These are phyloP conservation scores for Claviceps sp. DNA, from an alignment of 2,329 filamentous ascomycete genomes.

Conservation along the genomic window DNA sequence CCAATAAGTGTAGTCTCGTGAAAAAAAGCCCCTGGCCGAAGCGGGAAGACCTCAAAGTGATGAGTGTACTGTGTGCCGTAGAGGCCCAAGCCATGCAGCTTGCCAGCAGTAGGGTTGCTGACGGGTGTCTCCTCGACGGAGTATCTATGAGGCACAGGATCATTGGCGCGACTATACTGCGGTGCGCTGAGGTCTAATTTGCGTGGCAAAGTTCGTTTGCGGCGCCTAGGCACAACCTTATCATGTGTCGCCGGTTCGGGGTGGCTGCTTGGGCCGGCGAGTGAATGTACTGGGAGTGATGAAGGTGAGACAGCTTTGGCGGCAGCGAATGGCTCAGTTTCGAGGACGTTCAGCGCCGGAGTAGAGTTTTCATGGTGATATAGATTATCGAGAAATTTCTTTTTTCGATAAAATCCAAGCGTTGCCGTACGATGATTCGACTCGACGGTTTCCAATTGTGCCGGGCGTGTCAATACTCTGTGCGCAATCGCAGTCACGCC, in stretches of 20 bases:
- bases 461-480: conserved; percentile 24
- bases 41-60: conserved; percentile 49
- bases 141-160: conserved; percentile 27
- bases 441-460: conserved; percentile 40
- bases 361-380: conserved; percentile 26
- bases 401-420: conserved; percentile 34
- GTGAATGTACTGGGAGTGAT: background rate
- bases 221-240: conserved; percentile 17
- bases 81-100: conserved; percentile 40
- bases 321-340: background rate
- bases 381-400: conserved; percentile 40
- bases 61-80: conserved; percentile 48
- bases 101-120: conserved; percentile 12
- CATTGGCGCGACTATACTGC: conserved; percentile 38
- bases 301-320: background rate
- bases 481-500: background rate
- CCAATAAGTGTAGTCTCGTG: conserved; percentile 47
- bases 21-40: conserved; percentile 43
- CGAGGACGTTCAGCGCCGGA: background rate
- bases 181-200: conserved; percentile 36
- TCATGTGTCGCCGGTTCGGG: background rate
- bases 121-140: conserved; percentile 4
- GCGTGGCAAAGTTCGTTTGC: conserved; percentile 30
- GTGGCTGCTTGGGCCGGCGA: background rate
- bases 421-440: conserved; percentile 18